Evolutionary conservation across 441 rosid genomes (phyloP), one percentile per base, ranked within the genome.

Genomic region (Arabidopsis hybrid): DNA sequence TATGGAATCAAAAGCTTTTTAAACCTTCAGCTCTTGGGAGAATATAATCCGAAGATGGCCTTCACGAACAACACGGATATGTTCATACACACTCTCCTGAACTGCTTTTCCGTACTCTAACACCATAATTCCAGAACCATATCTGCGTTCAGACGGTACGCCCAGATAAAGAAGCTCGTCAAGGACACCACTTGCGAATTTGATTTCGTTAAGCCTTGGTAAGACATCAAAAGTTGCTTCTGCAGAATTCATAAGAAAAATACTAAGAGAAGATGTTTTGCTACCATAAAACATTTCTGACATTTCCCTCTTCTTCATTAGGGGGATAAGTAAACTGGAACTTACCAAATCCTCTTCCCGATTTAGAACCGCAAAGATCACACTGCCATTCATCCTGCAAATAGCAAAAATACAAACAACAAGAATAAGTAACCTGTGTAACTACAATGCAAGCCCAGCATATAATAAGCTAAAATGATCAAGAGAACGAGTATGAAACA

Each of bases 321-420:
- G 10, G 6, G 11, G 31, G 31, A 52, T 14, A 18, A 14, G 55
- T 9, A 65, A 45, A 65, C 18, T 53, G 6, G 46, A 71, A 56
- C 90, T 88, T 89, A 95, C 99, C 99, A 81, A 95, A 95, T 52
- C 99, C 99, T 83, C 92, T 93, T 79, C 99, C 99, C 61, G 98
- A 93, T 80, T 90, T 93, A 40, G 91, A 89, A 18, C 89, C 88
- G 74, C 98, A 95, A 66, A 95, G 88, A 62, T 90, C 97, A 78
- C 99, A 95, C 71, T 95, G 98, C 99, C 99, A 93, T 40, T 85
- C 97, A 82, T 95, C 99, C 98, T 95, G 85, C 67, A 81, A 79
- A 72, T 5, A 47, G 35, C 50, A 50, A 9, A 5, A 52, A 55
- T 11, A 55, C 8, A 16, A 18, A 34, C 5, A 64, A 21, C 21